A percentile compares a stretch with the other conserved stretches of the same genome.
These are phyloP conservation scores for Phytophthora palmivora DNA, from an alignment of 352 stramenopile species.

Conservation along the genomic window DNA sequence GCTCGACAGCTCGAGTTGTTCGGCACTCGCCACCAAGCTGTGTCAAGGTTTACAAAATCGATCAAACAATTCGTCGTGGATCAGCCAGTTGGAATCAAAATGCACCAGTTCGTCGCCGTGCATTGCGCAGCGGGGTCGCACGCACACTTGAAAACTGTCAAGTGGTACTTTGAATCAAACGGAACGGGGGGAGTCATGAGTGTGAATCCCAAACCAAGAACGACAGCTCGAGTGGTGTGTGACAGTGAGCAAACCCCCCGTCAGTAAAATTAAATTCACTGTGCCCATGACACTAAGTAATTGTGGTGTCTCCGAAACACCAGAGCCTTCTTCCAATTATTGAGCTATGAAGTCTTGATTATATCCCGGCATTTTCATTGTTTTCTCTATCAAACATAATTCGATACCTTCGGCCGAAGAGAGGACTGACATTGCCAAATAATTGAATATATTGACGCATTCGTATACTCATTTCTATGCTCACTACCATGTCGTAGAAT, in stretches of 20 bases:
- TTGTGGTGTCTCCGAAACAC: no score
- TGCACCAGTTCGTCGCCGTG: slow-evolving; percentile 34
- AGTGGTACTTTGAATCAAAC: slow-evolving; percentile 28
- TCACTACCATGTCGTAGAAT: no score
- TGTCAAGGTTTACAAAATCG: background rate
- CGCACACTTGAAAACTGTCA: slow-evolving; percentile 26
- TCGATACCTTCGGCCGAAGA: no score
- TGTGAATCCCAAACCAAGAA: slow-evolving; percentile 12
- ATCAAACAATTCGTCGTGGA: slow-evolving; percentile 28
- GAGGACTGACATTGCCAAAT: no score
- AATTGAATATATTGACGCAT: no score
- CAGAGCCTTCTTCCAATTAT: no score
- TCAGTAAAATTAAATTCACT: no score
- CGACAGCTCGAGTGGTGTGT: slow-evolving; percentile 14
- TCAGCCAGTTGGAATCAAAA: slow-evolving; percentile 12
- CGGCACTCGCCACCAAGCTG: slow-evolving; percentile 3
- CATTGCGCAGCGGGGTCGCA: slow-evolving; percentile 31
- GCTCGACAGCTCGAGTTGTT: slow-evolving; percentile 35
- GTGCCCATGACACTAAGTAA: no score
- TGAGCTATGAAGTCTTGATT: no score
- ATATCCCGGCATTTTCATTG: no score
- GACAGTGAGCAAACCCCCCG: background rate
- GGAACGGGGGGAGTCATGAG: slow-evolving; percentile 28
- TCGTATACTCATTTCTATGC: no score
- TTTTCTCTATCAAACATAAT: no score